Base-by-base conservation (phyloP, 768 basidiomycete genomes). In the Mycena amicta region DNA sequence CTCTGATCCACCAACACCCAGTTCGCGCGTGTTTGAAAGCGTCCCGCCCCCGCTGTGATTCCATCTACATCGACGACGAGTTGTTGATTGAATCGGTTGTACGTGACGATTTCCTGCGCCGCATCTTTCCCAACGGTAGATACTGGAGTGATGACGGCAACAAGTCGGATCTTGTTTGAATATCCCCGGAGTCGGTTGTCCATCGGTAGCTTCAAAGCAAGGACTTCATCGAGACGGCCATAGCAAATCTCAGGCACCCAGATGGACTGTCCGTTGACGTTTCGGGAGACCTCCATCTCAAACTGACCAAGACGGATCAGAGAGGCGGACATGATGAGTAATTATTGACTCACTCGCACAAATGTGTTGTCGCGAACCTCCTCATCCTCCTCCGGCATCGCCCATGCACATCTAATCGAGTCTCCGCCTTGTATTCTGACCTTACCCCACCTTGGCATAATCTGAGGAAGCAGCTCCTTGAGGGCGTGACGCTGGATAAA, bases 341-440 rank as follows among this genome's bases (percentile, higher is more conserved):
- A n/a, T n/a, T n/a, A n/a, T n/a, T n/a, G n/a, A 59, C 64, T 23
- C 28, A 67, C 67, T 20, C 66, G 53, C 4, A 68, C 59, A 55
- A 50, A 66, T 15, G 63, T 62, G 6, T 43, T 60, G 45, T 67
- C 53, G 31, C 68, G 43, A 1, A 18, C 41, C 5, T 37, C 20
- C 27, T 53, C 28, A 26, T 56, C 52, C 3, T 50, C 18, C 6
- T 33, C 29, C 6, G 20, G 13, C 1, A 27, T 25, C 1, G 33
- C 52, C 13, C 33, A 31, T 3, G 47, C 37, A 1, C 20, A 3
- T 3, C 64, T 33, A 31, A 74, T 70, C 3, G 46, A 29, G 40
- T 73, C 72, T 2, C 73, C 69, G 30, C 63, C 55, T 6, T 53
- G 30, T 22, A 74, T 66, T 5, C 65, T 47, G 0, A 75, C 50